Conservation (phyloP, 345 rosid genomes). For the Populus alba region DNA sequence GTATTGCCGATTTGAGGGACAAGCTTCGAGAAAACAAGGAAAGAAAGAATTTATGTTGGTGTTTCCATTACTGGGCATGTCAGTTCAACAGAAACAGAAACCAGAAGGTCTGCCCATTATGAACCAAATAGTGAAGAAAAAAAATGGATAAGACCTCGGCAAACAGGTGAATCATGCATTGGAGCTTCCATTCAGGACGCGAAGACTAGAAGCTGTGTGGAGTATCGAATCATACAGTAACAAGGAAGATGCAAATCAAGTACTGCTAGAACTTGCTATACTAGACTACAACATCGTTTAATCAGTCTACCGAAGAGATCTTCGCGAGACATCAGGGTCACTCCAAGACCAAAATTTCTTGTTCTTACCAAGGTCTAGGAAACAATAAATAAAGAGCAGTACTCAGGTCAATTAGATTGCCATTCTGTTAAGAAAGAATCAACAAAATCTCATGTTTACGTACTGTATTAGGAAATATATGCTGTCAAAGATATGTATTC, state of each 20-base stretch:
- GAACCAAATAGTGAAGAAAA: background rate
- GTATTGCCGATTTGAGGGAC: background rate
- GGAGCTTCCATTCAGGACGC: slow-evolving; percentile 18
- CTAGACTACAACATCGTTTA: background rate
- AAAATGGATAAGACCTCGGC: background rate
- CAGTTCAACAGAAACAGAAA: background rate
- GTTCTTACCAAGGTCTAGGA: background rate
- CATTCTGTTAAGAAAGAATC: background rate
- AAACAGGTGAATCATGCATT: slow-evolving; percentile 15
- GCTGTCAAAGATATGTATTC: too few relatives aligned
- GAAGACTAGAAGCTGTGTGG: slow-evolving; percentile 21
- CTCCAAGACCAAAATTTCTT: background rate
- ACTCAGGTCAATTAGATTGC: background rate
- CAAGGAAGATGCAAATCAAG: slow-evolving; percentile 6
- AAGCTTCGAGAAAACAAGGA: background rate
- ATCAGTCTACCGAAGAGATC: slow-evolving; percentile 2
- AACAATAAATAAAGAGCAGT: background rate
- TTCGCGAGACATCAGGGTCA: slow-evolving; percentile 16
- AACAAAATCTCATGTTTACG: too few relatives aligned
- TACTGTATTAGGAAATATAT: too few relatives aligned
- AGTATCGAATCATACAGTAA: slow-evolving; percentile 8
- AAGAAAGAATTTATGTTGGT: background rate
- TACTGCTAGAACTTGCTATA: slow-evolving; percentile 21
- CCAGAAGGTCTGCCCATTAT: background rate
- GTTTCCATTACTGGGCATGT: background rate